These are phyloP conservation scores for Biscogniauxia marginata DNA, from an alignment of 2,329 filamentous ascomycete species.

Conservation along the genomic window DNA sequence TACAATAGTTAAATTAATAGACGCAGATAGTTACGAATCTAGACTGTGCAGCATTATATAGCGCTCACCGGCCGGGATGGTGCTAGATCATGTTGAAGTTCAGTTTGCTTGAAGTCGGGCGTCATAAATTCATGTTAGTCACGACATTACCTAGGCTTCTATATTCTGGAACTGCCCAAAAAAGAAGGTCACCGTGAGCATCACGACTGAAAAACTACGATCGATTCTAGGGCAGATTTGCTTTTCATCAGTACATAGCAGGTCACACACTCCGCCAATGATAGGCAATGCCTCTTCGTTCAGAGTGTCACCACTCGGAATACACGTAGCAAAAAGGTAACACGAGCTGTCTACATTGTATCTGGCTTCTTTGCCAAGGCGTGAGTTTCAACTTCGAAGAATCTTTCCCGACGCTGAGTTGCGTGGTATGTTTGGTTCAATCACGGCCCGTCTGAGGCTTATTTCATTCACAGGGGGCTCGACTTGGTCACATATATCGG, in stretches of 20 bases:
- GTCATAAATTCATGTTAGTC: not conserved
- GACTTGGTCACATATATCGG: too few relatives aligned
- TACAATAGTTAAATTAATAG: too few relatives aligned
- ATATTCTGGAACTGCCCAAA: too few relatives aligned
- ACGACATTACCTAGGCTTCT: not conserved
- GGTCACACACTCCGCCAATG: not conserved
- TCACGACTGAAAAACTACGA: not conserved
- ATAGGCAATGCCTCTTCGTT: not conserved
- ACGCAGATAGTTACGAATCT: too few relatives aligned
- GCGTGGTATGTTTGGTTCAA: not conserved
- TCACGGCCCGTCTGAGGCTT: not conserved
- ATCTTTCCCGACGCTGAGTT: not conserved
- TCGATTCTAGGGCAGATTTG: not conserved
- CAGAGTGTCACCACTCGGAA: not conserved
- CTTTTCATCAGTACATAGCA: too few relatives aligned
- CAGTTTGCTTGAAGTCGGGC: not conserved
- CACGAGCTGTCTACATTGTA: too few relatives aligned
- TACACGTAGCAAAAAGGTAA: too few relatives aligned
- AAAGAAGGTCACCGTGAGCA: not conserved
- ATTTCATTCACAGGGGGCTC: too few relatives aligned
- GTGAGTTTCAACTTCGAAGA: not conserved
- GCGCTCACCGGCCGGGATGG: too few relatives aligned
- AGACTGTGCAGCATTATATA: too few relatives aligned
- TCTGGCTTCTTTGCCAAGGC: too few relatives aligned
- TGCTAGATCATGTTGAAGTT: too few relatives aligned